Conservation (phyloP, 257 asterid genomes). For the Rhazya stricta region DNA sequence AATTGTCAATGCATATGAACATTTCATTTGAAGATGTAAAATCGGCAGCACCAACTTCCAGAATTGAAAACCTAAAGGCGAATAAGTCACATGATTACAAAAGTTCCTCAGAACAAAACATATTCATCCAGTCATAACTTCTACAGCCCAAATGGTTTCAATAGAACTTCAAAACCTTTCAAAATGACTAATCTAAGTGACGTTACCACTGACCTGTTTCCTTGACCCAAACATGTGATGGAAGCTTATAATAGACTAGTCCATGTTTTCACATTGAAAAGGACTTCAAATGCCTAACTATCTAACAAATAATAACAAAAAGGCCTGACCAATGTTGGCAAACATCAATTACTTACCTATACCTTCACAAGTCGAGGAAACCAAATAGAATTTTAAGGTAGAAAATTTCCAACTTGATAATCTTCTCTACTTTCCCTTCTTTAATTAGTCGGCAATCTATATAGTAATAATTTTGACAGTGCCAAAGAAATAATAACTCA, state of each 20-base stretch:
- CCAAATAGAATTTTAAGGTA: background rate
- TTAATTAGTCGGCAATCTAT: background rate
- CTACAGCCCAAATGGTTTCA: background rate
- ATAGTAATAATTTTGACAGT: background rate
- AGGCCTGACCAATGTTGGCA: background rate
- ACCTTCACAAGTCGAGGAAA: background rate
- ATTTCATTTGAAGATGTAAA: background rate
- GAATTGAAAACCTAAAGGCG: background rate
- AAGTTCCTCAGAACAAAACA: background rate
- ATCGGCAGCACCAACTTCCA: background rate
- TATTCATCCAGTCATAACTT: background rate
- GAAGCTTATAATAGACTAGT: background rate
- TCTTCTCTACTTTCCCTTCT: background rate
- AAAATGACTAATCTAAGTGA: background rate
- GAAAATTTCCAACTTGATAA: background rate
- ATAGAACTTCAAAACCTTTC: background rate
- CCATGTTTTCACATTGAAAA: background rate
- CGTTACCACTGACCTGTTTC: background rate
- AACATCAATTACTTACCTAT: background rate
- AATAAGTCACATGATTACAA: background rate
- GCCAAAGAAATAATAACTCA: background rate
- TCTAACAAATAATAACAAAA: background rate
- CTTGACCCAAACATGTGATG: background rate
- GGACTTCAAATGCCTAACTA: background rate
- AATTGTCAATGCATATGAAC: background rate